A percentile compares a stretch with the other conserved stretches of the same genome.
These are phyloP conservation scores for Chrysopogon serrulatus DNA, from an alignment of 176 grass and related monocot species.

Conservation along the genomic window DNA sequence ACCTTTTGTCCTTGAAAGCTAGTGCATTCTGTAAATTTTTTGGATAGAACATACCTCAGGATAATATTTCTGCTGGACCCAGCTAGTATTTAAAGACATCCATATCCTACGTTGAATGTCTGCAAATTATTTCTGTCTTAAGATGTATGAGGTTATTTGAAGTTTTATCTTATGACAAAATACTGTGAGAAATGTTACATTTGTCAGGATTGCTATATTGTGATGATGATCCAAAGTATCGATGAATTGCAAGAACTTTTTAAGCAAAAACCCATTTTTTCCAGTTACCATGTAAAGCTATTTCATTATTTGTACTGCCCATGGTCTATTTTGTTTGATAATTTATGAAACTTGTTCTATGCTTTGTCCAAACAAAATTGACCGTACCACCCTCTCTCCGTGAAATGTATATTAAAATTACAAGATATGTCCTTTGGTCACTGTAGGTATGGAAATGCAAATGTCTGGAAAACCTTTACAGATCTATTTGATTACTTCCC, in stretches of 20 bases:
- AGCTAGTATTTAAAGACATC: neutral
- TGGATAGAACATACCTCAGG: neutral
- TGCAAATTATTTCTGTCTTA: neutral
- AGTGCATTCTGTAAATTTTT: neutral
- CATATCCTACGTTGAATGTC: neutral
- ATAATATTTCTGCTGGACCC: neutral
- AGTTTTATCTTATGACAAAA: neutral
- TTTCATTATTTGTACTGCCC: neutral
- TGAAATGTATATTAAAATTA: neutral
- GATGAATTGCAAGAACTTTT: neutral
- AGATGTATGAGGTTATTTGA: neutral
- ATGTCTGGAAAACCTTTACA: slow-evolving; percentile 98
- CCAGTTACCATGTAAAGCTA: neutral
- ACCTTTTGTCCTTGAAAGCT: neutral
- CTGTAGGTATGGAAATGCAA: slow-evolving; percentile 93
- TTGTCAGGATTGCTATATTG: neutral
- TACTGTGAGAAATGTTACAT: neutral
- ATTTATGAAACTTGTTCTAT: neutral
- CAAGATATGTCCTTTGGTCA: neutral
- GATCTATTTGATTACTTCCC: slow-evolving; percentile 98
- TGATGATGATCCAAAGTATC: neutral
- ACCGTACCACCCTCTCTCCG: neutral
- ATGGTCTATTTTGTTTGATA: neutral
- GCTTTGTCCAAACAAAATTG: neutral
- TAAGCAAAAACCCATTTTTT: neutral